These are phyloP conservation scores for Pseudocercospora vitis DNA, from an alignment of 2,329 filamentous ascomycete genomes.

Conservation along the genomic window DNA sequence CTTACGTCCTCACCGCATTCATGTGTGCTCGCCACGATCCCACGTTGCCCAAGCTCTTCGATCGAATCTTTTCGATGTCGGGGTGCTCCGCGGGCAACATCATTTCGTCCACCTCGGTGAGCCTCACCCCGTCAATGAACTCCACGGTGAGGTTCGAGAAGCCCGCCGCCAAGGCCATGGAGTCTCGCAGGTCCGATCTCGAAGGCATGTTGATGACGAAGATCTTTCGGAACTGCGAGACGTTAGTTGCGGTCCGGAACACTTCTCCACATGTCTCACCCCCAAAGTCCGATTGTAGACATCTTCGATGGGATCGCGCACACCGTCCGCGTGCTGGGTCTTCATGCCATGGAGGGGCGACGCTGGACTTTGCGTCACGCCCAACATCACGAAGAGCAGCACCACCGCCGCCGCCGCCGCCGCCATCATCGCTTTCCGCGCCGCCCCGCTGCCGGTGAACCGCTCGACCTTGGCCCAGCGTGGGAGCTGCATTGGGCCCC, in stretches of 20 bases:
- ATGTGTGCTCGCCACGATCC: conserved; percentile 32
- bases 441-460: neutral
- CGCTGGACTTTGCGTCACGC: neutral
- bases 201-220: conserved; percentile 55
- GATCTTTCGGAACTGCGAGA: conserved; percentile 51
- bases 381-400: conserved; percentile 4
- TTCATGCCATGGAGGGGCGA: neutral
- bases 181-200: conserved; percentile 54
- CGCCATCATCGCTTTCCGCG: conserved; percentile 4
- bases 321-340: neutral
- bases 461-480: conserved; percentile 1
- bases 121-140: conserved; percentile 46
- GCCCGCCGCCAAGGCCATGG: conserved; percentile 50
- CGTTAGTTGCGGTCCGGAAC: conserved; percentile 10
- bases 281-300: conserved; percentile 21
- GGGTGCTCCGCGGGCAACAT: conserved; percentile 35
- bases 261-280: conserved; percentile 9
- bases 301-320: conserved; percentile 12
- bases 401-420: neutral
- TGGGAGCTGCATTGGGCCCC: conserved; percentile 3
- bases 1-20: conserved; percentile 29
- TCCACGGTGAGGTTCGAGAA: conserved; percentile 49
- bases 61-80: conserved; percentile 31
- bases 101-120: conserved; percentile 42
- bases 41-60: conserved; percentile 17